Percentiles rank a stretch among this genome's conserved stretches.
phyloP scores from a whole-genome alignment of 352 stramenopile species.

The Phytophthora vignae region DNA sequence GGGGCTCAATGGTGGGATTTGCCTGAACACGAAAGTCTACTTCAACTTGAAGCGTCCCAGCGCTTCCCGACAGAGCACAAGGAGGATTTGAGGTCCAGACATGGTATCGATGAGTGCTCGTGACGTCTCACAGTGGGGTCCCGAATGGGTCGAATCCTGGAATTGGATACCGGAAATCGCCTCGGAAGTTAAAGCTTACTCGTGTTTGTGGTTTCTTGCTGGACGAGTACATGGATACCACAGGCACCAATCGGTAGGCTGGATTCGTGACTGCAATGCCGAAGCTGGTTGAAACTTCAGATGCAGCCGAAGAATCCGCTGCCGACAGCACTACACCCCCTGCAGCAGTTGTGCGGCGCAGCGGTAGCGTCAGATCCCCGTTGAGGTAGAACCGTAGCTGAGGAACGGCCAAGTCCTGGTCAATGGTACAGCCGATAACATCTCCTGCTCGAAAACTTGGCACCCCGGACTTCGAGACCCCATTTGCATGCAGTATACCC shows the following conservation, averaged over 20 bases:
- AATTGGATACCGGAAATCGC: constrained; percentile 73
- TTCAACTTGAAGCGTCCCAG: too few relatives aligned
- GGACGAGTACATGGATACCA: constrained; percentile 82
- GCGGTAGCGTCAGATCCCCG: constrained; percentile 68
- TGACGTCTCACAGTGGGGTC: constrained; percentile 44
- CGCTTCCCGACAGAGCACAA: too few relatives aligned
- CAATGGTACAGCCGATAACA: constrained; percentile 77
- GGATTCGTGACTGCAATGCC: constrained; percentile 66
- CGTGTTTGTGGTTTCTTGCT: constrained; percentile 74
- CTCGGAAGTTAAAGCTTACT: constrained; percentile 83
- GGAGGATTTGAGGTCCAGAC: too few relatives aligned
- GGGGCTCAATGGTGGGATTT: too few relatives aligned
- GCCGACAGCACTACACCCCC: background rate
- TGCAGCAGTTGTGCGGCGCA: constrained; percentile 14
- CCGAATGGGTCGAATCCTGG: constrained; percentile 78
- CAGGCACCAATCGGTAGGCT: constrained; percentile 67
- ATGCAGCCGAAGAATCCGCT: background rate
- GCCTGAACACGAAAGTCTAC: too few relatives aligned
- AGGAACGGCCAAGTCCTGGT: constrained; percentile 74
- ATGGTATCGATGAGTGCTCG: too few relatives aligned
- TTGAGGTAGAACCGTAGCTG: constrained; percentile 83
- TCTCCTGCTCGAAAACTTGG: constrained; percentile 74
- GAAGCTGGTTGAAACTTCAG: constrained; percentile 8
- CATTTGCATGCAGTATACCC: constrained; percentile 78
- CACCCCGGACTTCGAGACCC: constrained; percentile 68